Evolutionary conservation across 2,329 filamentous ascomycete species (phyloP).

Genomic region (Fulvia fulva): DNA sequence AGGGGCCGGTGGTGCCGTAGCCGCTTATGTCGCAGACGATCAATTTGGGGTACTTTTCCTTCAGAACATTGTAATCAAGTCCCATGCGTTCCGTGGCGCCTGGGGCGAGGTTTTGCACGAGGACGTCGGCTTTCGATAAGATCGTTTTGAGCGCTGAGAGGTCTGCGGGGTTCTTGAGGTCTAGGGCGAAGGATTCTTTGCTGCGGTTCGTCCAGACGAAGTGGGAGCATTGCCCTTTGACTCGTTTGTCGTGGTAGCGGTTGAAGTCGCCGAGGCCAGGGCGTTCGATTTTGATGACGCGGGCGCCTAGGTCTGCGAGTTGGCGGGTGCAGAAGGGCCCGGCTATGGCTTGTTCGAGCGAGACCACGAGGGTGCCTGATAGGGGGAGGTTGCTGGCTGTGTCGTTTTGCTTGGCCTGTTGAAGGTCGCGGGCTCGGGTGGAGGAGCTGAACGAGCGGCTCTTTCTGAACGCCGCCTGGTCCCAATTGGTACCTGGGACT

Average conservation of each 20-base stretch:
- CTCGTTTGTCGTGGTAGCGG: slow-evolving; percentile 25
- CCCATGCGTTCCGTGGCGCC: slow-evolving; percentile 82
- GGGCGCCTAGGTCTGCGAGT: slow-evolving; percentile 44
- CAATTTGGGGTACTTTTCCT: slow-evolving; percentile 72
- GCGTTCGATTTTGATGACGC: slow-evolving; percentile 43
- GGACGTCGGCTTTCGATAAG: slow-evolving; percentile 75
- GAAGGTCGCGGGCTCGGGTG: not conserved
- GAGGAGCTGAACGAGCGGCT: not conserved
- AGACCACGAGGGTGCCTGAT: slow-evolving; percentile 24
- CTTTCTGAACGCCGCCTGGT: not conserved
- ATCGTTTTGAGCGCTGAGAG: slow-evolving; percentile 82
- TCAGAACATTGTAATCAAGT: slow-evolving; percentile 80
- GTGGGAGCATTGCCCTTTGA: slow-evolving; percentile 25
- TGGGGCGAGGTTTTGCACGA: slow-evolving; percentile 95
- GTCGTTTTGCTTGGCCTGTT: not conserved
- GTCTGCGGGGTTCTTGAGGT: slow-evolving; percentile 78
- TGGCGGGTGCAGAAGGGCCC: slow-evolving; percentile 37
- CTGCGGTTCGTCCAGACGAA: slow-evolving; percentile 65
- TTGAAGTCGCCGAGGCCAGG: slow-evolving; percentile 28
- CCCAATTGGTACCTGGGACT: not conserved
- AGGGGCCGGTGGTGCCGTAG: slow-evolving; percentile 91
- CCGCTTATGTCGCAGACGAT: slow-evolving; percentile 96
- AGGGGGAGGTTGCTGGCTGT: slow-evolving; percentile 19
- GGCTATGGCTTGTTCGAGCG: slow-evolving; percentile 29
- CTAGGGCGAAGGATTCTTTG: slow-evolving; percentile 86